phyloP scores from a whole-genome alignment of 1,284 basidiomycete species.

The Taiwanofungus camphoratus region DNA sequence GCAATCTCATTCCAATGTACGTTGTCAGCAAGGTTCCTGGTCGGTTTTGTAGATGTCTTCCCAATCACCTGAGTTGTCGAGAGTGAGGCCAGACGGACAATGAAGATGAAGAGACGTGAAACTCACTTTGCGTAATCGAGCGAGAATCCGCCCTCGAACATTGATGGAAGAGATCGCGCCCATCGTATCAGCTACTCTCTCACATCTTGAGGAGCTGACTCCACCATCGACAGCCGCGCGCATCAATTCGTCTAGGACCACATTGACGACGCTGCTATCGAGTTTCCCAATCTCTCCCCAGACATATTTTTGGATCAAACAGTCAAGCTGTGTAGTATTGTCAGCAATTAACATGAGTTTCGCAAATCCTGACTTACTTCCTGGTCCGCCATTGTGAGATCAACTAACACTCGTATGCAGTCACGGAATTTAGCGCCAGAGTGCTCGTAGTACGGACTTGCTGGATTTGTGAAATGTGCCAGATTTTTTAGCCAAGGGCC shows the following conservation, averaged over 20 bases:
- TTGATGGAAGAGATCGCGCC: constrained; percentile 71
- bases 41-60: constrained; percentile 62
- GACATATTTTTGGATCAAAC: constrained; percentile 64
- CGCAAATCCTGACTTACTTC: constrained; percentile 41
- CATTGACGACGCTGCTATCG: constrained; percentile 61
- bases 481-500: constrained; percentile 85
- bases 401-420: constrained; percentile 70
- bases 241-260: constrained; percentile 74
- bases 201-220: constrained; percentile 68
- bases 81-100: background rate
- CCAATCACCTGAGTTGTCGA: constrained; percentile 51
- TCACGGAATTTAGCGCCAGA: constrained; percentile 72
- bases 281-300: constrained; percentile 73
- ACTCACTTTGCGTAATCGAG: constrained; percentile 71
- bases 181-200: constrained; percentile 71
- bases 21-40: constrained; percentile 61
- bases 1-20: constrained; percentile 82
- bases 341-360: background rate
- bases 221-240: constrained; percentile 78
- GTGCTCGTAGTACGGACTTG: constrained; percentile 56
- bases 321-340: constrained; percentile 46
- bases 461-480: constrained; percentile 64
- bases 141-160: constrained; percentile 72
- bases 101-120: background rate
- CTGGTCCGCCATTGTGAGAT: constrained; percentile 65